These are phyloP conservation scores for Exophiala viscosa DNA, from an alignment of 2,329 filamentous ascomycete genomes.

Conservation along the genomic window DNA sequence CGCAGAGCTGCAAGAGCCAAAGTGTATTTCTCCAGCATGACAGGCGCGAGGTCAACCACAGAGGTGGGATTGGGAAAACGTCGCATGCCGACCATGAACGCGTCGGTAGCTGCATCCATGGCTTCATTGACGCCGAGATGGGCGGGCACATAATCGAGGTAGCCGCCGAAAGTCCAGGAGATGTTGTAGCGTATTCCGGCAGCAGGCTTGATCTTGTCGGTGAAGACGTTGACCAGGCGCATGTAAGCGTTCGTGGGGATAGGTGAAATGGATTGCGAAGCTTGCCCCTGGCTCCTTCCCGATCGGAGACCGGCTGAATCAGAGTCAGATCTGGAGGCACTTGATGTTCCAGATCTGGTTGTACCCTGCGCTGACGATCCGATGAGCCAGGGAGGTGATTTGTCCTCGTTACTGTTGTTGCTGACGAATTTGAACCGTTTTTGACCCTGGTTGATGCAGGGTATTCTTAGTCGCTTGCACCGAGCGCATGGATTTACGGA, in stretches of 20 bases:
- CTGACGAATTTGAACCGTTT: constrained; percentile 49
- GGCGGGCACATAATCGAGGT: constrained; percentile 44
- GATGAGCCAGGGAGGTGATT: background rate
- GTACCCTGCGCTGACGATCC: background rate
- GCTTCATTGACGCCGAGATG: constrained; percentile 46
- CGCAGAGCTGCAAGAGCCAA: constrained; percentile 28
- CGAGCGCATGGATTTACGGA: constrained; percentile 42
- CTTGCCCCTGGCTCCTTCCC: background rate
- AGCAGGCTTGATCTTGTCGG: constrained; percentile 35
- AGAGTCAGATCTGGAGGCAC: background rate
- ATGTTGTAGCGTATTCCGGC: constrained; percentile 48
- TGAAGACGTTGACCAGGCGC: constrained; percentile 33
- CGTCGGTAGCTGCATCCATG: constrained; percentile 37
- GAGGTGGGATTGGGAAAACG: constrained; percentile 17
- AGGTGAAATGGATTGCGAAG: background rate
- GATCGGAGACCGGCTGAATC: background rate
- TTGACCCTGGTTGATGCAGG: constrained; percentile 47
- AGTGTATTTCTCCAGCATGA: constrained; percentile 32
- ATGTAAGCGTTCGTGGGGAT: constrained; percentile 35
- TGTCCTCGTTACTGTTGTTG: constrained; percentile 16
- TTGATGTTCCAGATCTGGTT: background rate
- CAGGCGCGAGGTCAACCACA: constrained; percentile 12
- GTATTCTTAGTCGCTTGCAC: constrained; percentile 45
- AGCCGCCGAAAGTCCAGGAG: constrained; percentile 45
- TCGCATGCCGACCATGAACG: constrained; percentile 30